Conservation (phyloP, 257 asterid genomes). For the Fraxinus quadrangulata region DNA sequence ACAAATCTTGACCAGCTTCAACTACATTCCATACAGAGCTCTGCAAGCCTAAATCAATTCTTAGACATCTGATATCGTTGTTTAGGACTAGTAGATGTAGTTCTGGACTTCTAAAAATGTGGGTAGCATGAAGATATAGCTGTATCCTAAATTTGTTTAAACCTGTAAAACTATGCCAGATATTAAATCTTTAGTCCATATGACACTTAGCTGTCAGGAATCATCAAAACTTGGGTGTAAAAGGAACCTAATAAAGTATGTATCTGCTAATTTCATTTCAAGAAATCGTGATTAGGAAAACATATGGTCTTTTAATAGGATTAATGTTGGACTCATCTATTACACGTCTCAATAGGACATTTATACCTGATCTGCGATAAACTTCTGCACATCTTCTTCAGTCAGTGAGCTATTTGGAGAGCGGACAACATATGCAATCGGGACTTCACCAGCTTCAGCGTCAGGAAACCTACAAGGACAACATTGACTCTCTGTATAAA, state of each 20-base stretch:
- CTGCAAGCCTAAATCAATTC: background rate
- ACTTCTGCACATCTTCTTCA: constrained; percentile 79
- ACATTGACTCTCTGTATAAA: background rate
- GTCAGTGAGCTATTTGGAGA: constrained; percentile 80
- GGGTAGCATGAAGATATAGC: background rate
- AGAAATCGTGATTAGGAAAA: background rate
- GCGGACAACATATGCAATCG: constrained; percentile 80
- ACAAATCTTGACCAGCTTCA: background rate
- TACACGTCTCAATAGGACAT: background rate
- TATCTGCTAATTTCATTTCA: background rate
- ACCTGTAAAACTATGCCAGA: background rate
- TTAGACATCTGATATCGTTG: background rate
- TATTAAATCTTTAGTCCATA: background rate
- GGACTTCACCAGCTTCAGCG: constrained; percentile 99
- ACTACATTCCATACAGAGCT: background rate
- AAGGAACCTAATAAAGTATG: background rate
- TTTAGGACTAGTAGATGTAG: background rate
- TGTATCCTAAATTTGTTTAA: background rate
- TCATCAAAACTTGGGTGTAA: background rate
- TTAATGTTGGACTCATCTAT: background rate
- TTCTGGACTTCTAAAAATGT: background rate
- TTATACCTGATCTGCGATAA: constrained; percentile 81
- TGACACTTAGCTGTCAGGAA: background rate
- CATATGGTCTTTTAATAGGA: background rate
- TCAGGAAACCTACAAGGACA: constrained; percentile 68